A percentile compares a stretch with the other conserved stretches of the same genome.
These are phyloP conservation scores for Prunus fruticosa DNA, from an alignment of 306 rosid genomes.

Conservation along the genomic window DNA sequence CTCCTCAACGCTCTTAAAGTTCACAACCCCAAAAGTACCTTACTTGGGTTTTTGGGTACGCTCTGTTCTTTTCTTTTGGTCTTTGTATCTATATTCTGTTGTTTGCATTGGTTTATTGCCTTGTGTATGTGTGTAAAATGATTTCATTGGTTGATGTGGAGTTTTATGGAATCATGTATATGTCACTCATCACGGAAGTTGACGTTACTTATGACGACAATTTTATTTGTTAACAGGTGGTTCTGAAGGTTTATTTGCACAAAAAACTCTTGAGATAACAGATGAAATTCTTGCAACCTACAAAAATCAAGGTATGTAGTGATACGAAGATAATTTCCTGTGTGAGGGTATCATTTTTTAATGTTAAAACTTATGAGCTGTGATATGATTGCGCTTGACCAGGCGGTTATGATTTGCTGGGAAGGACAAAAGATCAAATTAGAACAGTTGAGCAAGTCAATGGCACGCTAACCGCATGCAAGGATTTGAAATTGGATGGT, in stretches of 20 bases:
- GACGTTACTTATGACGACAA: conserved; percentile 12
- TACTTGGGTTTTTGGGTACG: conserved; percentile 90
- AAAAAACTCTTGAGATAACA: conserved; percentile 85
- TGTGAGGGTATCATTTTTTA: not conserved
- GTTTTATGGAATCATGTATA: not conserved
- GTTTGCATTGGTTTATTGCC: not conserved
- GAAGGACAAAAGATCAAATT: conserved; percentile 93
- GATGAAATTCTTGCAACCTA: conserved; percentile 72
- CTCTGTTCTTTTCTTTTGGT: not conserved
- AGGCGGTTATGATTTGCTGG: conserved; percentile 99
- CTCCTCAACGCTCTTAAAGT: conserved; percentile 72
- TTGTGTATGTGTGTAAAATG: not conserved
- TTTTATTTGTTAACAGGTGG: conserved; percentile 61
- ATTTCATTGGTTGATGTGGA: not conserved
- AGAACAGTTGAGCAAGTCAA: conserved; percentile 93
- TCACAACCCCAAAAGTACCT: conserved; percentile 64
- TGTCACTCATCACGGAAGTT: not conserved
- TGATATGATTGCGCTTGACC: conserved; percentile 24
- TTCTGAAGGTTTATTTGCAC: conserved; percentile 94
- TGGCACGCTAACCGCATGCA: conserved; percentile 82
- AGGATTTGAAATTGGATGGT: conserved; percentile 76
- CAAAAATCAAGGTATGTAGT: conserved; percentile 83
- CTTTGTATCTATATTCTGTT: not conserved
- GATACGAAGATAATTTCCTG: conserved; percentile 5
- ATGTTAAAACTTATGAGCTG: not conserved